Evolutionary conservation across 2,329 filamentous ascomycete genomes (phyloP), one percentile per base, ranked within the genome.

Genomic region (Pseudocercospora cruenta): DNA sequence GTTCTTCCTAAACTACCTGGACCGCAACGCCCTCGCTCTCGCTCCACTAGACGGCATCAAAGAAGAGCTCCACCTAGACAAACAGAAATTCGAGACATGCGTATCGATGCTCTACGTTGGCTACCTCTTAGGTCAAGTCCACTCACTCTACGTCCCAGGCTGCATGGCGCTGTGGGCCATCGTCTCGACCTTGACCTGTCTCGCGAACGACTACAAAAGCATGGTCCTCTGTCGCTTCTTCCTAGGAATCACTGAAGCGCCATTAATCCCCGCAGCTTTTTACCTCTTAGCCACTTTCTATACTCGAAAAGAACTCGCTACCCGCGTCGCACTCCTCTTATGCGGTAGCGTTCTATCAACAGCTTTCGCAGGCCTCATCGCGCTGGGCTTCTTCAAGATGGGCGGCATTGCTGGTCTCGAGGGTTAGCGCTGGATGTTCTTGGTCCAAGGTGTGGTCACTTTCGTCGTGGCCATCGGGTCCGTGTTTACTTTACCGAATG

Each of bases 211-310:
- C 33, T 59, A 24, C 57, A 43, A 21, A 28, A 28, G 57, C 19
- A 14, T 59, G 14, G 39, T 59, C 4, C 21, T 45, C n/a, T 45
- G 57, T 21, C 36, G 57, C 36, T 59, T 59, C 31, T 59, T 59
- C 21, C 54, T 58, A 6, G 54, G 54, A 12, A 19, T 36, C 16
- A 57, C 53, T 19, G 33, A 21, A 58, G 33, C 57, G 8, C 57
- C 57, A 19, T 39, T 59, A 21, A 43, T 43, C 21, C 57, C 57
- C 14, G 57, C 33, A 39, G 57, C 57, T 16, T 45, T 59, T 7
- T 82, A 82, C 71, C 82, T 82, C 64, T 76, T 84, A 4, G 62
- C 58, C 10, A 69, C 65, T 21, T 67, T 67, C 62, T 85, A 85
- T 67, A 85, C 82, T 1, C 82, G 81, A 62, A 77, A 80, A 21